Conservation (phyloP, 2,329 filamentous ascomycete genomes). For the Diaporthe batatas region DNA sequence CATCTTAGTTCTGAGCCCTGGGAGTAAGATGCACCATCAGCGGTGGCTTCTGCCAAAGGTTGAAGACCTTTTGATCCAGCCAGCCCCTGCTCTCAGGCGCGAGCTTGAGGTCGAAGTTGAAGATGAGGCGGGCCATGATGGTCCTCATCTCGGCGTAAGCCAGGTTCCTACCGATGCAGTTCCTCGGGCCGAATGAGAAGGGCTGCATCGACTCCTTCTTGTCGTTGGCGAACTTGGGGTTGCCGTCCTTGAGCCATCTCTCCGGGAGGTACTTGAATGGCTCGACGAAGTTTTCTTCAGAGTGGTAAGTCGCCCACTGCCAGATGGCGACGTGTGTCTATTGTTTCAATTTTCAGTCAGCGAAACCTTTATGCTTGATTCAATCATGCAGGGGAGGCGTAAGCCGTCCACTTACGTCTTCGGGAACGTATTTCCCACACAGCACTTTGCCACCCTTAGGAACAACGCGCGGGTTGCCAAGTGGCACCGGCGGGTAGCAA, state of each 20-base stretch:
- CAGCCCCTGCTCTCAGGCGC: constrained; percentile 47
- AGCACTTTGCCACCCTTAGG: constrained; percentile 35
- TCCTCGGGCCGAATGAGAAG: constrained; percentile 50
- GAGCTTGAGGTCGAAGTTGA: constrained; percentile 51
- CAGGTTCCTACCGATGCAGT: constrained; percentile 52
- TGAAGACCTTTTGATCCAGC: constrained; percentile 47
- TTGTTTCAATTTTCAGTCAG: neutral
- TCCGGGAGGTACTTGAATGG: constrained; percentile 53
- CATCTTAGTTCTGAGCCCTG: neutral
- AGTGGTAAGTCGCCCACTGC: constrained; percentile 50
- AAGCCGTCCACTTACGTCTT: constrained; percentile 20
- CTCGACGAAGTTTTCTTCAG: constrained; percentile 49
- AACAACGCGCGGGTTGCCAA: constrained; percentile 35
- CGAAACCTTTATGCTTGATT: too few relatives aligned
- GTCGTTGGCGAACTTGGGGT: constrained; percentile 38
- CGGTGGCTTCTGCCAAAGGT: constrained; percentile 49
- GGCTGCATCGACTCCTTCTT: constrained; percentile 45
- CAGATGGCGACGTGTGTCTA: constrained; percentile 50
- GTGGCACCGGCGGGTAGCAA: constrained; percentile 50
- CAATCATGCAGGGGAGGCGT: neutral
- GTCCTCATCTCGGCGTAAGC: constrained; percentile 54
- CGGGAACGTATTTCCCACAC: constrained; percentile 36
- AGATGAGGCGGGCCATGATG: constrained; percentile 52
- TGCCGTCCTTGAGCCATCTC: constrained; percentile 47
- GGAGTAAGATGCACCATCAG: constrained; percentile 47